Evolutionary conservation across 345 rosid species (phyloP).

Genomic region (Lenwebbia sp.): DNA sequence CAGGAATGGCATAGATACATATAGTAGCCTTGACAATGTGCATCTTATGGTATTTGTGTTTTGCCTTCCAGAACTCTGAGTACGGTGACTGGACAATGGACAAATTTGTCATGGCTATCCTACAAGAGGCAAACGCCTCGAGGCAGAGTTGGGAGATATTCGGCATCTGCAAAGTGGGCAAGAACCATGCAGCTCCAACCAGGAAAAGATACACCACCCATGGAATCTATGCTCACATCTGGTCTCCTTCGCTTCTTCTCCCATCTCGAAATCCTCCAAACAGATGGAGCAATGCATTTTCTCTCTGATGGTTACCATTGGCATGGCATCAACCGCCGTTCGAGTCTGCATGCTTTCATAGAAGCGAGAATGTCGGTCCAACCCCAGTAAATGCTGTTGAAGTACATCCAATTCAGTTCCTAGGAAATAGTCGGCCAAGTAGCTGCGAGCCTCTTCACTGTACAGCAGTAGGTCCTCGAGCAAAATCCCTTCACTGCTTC

Average conservation of each 20-base stretch:
- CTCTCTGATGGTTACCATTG: constrained; percentile 12
- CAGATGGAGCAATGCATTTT: constrained; percentile 33
- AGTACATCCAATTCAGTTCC: constrained; percentile 35
- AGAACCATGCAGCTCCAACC: constrained; percentile 81
- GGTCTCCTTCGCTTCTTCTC: constrained; percentile 49
- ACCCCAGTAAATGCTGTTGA: neutral
- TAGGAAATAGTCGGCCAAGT: constrained; percentile 22
- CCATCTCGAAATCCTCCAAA: constrained; percentile 47
- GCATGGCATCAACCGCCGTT: constrained; percentile 29
- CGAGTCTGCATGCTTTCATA: neutral
- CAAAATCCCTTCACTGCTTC: neutral
- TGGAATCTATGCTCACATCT: constrained; percentile 82
- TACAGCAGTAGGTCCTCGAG: neutral
- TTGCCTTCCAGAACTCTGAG: neutral
- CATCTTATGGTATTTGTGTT: neutral
- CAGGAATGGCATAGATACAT: neutral
- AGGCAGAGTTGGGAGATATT: constrained; percentile 13
- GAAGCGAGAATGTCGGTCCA: neutral
- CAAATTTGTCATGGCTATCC: neutral
- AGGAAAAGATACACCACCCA: constrained; percentile 49
- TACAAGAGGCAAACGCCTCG: neutral
- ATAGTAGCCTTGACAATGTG: neutral
- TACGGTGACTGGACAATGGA: neutral
- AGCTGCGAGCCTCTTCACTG: neutral
- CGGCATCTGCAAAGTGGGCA: constrained; percentile 80